Percentiles rank a stretch among this genome's conserved stretches.
Evolutionary conservation across 805 yeast genomes (phyloP).

Genomic region (Hanseniaspora valbyensis): DNA sequence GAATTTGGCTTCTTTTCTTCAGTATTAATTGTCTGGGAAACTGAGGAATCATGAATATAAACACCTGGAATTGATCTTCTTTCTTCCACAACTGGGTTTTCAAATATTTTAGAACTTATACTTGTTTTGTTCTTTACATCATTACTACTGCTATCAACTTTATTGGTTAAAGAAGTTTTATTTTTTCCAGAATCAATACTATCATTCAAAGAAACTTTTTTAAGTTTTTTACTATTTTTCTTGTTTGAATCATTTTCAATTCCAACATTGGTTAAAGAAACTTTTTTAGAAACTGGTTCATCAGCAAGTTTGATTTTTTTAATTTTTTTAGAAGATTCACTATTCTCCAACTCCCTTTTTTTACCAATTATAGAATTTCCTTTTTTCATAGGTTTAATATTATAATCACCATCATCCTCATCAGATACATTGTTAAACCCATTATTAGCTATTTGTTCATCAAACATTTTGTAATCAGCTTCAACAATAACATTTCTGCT

Average conservation of each 20-base stretch:
- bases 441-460: no score
- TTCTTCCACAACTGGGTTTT: background rate
- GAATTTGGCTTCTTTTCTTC: background rate
- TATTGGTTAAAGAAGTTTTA: background rate
- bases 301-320: background rate
- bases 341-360: background rate
- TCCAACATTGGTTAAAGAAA: background rate
- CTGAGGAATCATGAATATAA: slow-evolving; percentile 7
- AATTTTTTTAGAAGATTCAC: background rate
- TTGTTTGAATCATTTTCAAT: background rate
- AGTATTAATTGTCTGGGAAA: background rate
- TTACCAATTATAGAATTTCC: background rate
- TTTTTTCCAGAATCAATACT: background rate
- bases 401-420: background rate
- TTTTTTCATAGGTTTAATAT: background rate
- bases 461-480: background rate
- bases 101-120: background rate
- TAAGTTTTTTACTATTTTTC: background rate
- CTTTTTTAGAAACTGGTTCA: background rate
- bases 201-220: background rate
- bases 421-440: background rate
- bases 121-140: background rate
- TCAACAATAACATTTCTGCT: slow-evolving; percentile 31
- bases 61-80: background rate
- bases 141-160: background rate